Percentiles rank a stretch among this genome's conserved stretches.
These are phyloP conservation scores for Sarocladium brachiariae DNA, from an alignment of 2,329 filamentous ascomycete species.

Conservation along the genomic window DNA sequence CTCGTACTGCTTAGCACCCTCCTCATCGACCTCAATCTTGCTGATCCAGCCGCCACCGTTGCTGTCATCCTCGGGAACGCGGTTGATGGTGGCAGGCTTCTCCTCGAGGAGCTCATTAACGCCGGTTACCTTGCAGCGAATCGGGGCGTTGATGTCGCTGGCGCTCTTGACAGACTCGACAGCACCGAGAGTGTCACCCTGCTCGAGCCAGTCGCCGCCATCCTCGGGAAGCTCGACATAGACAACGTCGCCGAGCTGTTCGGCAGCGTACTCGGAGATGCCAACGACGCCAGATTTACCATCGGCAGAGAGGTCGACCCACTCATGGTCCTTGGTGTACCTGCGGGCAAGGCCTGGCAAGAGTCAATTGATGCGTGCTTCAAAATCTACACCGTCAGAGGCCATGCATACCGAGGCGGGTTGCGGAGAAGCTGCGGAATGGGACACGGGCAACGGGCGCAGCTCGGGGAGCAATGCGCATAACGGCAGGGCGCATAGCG, in stretches of 20 bases:
- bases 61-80: slow-evolving; percentile 73
- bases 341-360: slow-evolving; percentile 60
- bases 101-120: slow-evolving; percentile 73
- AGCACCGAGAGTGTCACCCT: slow-evolving; percentile 82
- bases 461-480: slow-evolving; percentile 32
- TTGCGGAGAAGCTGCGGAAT: slow-evolving; percentile 32
- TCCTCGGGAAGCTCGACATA: slow-evolving; percentile 84
- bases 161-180: slow-evolving; percentile 98
- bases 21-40: slow-evolving; percentile 70
- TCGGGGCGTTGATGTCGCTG: slow-evolving; percentile 91
- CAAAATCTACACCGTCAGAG: slow-evolving; percentile 8
- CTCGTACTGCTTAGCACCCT: slow-evolving; percentile 61
- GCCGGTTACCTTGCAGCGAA: slow-evolving; percentile 68
- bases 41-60: slow-evolving; percentile 85
- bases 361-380: not conserved
- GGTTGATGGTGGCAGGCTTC: slow-evolving; percentile 81
- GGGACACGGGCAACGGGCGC: slow-evolving; percentile 37
- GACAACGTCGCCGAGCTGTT: slow-evolving; percentile 91
- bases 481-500: slow-evolving; percentile 39
- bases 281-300: slow-evolving; percentile 75
- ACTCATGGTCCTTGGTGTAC: slow-evolving; percentile 97
- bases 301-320: slow-evolving; percentile 83
- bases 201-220: slow-evolving; percentile 57
- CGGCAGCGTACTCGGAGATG: slow-evolving; percentile 85
- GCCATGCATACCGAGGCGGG: slow-evolving; percentile 26